Evolutionary conservation across 257 asterid species (phyloP), one percentile per base, ranked within the genome.

Genomic region (Misopates orontium): DNA sequence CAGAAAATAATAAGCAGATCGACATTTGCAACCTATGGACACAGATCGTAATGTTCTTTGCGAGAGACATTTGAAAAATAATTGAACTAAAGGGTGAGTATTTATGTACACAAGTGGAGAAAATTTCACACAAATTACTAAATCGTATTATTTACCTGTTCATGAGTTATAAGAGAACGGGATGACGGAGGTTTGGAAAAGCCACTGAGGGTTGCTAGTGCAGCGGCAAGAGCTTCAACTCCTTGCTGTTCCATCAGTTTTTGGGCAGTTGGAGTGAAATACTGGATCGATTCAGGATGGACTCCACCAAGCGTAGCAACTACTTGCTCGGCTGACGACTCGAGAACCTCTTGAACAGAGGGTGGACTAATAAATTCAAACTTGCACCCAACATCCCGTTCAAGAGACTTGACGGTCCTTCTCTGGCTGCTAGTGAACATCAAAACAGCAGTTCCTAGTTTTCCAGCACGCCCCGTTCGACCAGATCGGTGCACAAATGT

Each of bases 401-500:
- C 97, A 49, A 90, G 88, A 25, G 92, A 83, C 63, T 63, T 90
- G 60, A 87, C 90, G 4, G 96, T 85, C 60, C 95, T 63, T 50
- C 96, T 78, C 71, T 90, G 97, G 83, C 87, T 85, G 58, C 80
- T 71, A 4, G 95, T 83, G 75, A 90, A 90, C 96, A 90, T 79
- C 76, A 90, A 78, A 53, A 87, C 69, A 36, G 95, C 90, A 21
- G 77, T 64, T 71, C 96, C 97, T 72, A 70, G 71, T 52, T 90
- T 90, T 71, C 92, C 97, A 5, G 97, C 96, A 73, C 99, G 96
- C 17, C 99, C 99, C 15, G 99, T 94, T 60, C 96, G 90, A 51
- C 99, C 97, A 62, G 99, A 94, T 28, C 97, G 95, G 60, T 94
- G 99, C 79, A 94, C 99, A 66, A 94, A 94, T 36, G 97, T 86